phyloP scores from a whole-genome alignment of 768 basidiomycete genomes.

The Pleurotus eryngii region DNA sequence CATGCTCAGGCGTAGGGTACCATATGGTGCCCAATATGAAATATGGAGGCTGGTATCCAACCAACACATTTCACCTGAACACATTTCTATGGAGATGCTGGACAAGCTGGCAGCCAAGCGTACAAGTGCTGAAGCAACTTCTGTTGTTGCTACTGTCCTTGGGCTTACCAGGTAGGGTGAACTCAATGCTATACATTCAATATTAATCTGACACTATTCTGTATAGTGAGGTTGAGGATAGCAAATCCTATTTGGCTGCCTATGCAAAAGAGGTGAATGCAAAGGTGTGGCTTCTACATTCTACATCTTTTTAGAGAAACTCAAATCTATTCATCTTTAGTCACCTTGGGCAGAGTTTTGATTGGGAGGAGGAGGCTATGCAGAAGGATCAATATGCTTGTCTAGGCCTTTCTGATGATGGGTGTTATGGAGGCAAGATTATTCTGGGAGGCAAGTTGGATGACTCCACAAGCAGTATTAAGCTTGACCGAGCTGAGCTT shows the following conservation, averaged over 20 bases:
- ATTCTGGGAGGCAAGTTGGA: conserved; percentile 44
- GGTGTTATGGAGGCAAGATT: conserved; percentile 63
- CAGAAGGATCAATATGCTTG: conserved; percentile 28
- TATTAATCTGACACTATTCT: neutral
- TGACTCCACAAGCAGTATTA: conserved; percentile 20
- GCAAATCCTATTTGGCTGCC: conserved; percentile 15
- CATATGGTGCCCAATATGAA: conserved; percentile 52
- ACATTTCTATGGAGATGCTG: conserved; percentile 26
- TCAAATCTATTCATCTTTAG: conserved; percentile 26
- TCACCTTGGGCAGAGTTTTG: conserved; percentile 61
- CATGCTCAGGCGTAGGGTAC: conserved; percentile 27
- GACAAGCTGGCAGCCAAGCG: conserved; percentile 21
- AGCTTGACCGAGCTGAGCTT: conserved; percentile 46
- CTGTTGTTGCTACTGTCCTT: conserved; percentile 18
- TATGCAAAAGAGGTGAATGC: conserved; percentile 36
- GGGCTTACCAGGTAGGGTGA: neutral
- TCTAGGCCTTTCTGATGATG: conserved; percentile 37
- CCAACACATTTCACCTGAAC: conserved; percentile 23
- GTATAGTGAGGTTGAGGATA: conserved; percentile 1
- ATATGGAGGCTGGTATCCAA: conserved; percentile 41
- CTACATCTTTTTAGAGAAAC: neutral
- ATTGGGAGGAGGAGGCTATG: conserved; percentile 47
- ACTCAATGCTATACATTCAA: neutral
- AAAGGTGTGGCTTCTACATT: conserved; percentile 19
- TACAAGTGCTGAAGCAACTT: conserved; percentile 29